phyloP scores from a whole-genome alignment of 176 grass and related monocot species.

The Zizania latifolia region DNA sequence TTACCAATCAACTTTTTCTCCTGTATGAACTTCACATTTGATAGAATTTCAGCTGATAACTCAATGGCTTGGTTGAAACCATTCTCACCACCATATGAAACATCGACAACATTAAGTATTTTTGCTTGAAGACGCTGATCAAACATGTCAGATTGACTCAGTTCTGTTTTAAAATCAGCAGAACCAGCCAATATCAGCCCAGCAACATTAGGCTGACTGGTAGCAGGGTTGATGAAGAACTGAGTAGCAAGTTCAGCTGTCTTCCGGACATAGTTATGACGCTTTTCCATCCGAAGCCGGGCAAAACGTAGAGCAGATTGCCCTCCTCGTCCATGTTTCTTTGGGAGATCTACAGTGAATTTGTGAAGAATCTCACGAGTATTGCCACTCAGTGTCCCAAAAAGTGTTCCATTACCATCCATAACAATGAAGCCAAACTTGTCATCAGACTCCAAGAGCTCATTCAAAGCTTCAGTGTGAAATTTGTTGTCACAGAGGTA shows the following conservation, averaged over 20 bases:
- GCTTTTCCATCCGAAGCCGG: slow-evolving; percentile 67
- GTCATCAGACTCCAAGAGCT: slow-evolving; percentile 74
- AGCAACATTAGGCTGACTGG: slow-evolving; percentile 72
- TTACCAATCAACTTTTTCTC: slow-evolving; percentile 80
- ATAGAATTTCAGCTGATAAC: slow-evolving; percentile 62
- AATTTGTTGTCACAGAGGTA: slow-evolving; percentile 80
- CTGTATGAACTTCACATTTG: slow-evolving; percentile 79
- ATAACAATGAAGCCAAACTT: slow-evolving; percentile 79
- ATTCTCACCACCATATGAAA: slow-evolving; percentile 72
- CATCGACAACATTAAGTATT: slow-evolving; percentile 76
- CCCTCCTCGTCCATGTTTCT: slow-evolving; percentile 73
- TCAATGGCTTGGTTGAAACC: slow-evolving; percentile 79
- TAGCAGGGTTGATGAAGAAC: slow-evolving; percentile 70
- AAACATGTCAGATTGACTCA: slow-evolving; percentile 83
- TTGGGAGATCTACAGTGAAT: slow-evolving; percentile 74
- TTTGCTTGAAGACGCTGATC: slow-evolving; percentile 67
- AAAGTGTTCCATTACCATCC: slow-evolving; percentile 80
- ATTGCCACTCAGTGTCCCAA: slow-evolving; percentile 66
- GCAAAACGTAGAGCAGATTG: slow-evolving; percentile 71
- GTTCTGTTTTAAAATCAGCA: slow-evolving; percentile 72
- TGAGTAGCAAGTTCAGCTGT: slow-evolving; percentile 80
- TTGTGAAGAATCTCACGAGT: slow-evolving; percentile 73
- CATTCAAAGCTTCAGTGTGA: slow-evolving; percentile 70
- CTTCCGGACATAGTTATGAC: slow-evolving; percentile 73
- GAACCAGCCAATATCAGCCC: slow-evolving; percentile 76